phyloP scores from a whole-genome alignment of 495 filamentous ascomycete genomes.

The Penicillium waksmanii region DNA sequence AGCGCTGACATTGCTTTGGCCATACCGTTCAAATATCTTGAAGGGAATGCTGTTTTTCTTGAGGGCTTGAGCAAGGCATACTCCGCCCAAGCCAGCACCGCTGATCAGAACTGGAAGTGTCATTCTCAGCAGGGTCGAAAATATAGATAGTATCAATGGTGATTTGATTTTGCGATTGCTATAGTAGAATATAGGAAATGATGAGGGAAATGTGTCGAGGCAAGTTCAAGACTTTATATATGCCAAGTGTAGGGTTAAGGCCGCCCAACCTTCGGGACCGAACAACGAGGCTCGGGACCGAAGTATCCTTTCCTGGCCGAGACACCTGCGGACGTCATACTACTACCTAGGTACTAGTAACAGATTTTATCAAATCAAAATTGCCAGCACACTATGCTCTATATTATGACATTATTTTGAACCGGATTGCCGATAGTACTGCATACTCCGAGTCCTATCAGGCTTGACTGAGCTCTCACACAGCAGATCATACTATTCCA shows the following conservation, averaged over 20 bases:
- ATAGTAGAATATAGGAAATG: not conserved
- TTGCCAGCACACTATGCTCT: not conserved
- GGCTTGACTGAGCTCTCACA: too few relatives aligned
- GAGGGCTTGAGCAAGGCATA: conserved; percentile 58
- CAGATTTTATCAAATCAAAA: not conserved
- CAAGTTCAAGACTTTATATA: conserved; percentile 1
- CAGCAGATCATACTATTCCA: too few relatives aligned
- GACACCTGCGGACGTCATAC: not conserved
- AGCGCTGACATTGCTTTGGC: conserved; percentile 36
- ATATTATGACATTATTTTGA: too few relatives aligned
- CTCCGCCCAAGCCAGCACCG: conserved; percentile 58
- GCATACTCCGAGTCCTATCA: too few relatives aligned
- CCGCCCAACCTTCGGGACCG: not conserved
- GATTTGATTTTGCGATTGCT: too few relatives aligned
- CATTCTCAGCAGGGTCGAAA: conserved; percentile 12
- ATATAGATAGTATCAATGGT: not conserved
- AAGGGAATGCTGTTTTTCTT: conserved; percentile 53
- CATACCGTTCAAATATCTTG: conserved; percentile 55
- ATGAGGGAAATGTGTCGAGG: not conserved
- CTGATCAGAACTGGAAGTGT: conserved; percentile 40
- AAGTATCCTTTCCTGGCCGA: not conserved
- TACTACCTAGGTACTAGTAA: too few relatives aligned
- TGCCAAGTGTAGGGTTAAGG: not conserved
- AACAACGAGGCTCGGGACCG: conserved; percentile 1
- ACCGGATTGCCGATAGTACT: too few relatives aligned